phyloP scores from a whole-genome alignment of 805 yeast species.

The Candida railenensis region DNA sequence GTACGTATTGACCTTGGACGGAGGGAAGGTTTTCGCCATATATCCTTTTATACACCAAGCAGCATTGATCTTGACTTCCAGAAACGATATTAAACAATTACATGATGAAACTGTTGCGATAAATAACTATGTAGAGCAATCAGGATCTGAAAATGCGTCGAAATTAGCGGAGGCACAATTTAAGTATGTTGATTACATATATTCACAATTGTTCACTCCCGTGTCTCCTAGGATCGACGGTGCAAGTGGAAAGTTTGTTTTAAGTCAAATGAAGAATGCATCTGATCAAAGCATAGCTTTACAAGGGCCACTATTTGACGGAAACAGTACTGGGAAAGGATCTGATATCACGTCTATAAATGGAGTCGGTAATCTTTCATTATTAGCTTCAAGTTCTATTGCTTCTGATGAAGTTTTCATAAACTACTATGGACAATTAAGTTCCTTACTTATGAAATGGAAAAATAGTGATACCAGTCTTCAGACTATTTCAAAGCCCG shows the following conservation, averaged over 20 bases:
- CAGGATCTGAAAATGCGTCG: conserved; percentile 10
- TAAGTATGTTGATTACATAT: conserved; percentile 13
- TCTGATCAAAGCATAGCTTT: not conserved
- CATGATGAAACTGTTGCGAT: conserved; percentile 12
- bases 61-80: conserved; percentile 17
- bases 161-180: conserved; percentile 16
- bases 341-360: not conserved
- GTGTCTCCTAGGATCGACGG: not conserved
- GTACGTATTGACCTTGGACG: conserved; percentile 20
- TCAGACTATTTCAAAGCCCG: not conserved
- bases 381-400: conserved; percentile 15
- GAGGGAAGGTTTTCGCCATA: conserved; percentile 22
- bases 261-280: not conserved
- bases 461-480: not conserved
- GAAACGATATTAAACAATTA: conserved; percentile 13
- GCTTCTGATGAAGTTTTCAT: conserved; percentile 7
- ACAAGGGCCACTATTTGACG: not conserved
- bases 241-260: not conserved
- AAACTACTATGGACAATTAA: conserved; percentile 23
- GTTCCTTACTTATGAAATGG: conserved; percentile 26
- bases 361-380: conserved; percentile 3
- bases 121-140: conserved; percentile 10
- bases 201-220: conserved; percentile 10
- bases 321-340: not conserved
- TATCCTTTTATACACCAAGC: conserved; percentile 24